Conservation (phyloP, 129 eudicot genomes). For the Helianthus tuberosus region DNA sequence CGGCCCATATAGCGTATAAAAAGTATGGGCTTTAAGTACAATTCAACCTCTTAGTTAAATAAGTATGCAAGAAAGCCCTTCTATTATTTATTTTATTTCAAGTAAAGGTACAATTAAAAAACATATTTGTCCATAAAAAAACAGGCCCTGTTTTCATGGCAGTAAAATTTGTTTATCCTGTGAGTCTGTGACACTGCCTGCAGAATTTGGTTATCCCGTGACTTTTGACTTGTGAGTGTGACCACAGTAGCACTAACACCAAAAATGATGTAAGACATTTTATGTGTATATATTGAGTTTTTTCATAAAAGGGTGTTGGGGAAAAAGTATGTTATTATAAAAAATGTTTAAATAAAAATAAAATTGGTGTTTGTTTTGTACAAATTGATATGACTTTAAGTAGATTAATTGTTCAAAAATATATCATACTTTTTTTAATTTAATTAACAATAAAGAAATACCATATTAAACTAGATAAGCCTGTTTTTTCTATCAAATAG, state of each 20-base stretch:
- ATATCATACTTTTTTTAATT: too few species aligned
- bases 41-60: slow-evolving; percentile 9
- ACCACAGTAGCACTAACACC: slow-evolving; percentile 40
- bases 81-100: background rate
- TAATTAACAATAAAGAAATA: too few species aligned
- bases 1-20: slow-evolving; percentile 9
- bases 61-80: slow-evolving; percentile 15
- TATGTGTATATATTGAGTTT: too few species aligned
- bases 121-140: background rate
- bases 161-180: slow-evolving; percentile 23
- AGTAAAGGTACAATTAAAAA: too few species aligned
- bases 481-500: too few species aligned
- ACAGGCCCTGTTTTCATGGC: slow-evolving; percentile 32
- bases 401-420: too few species aligned
- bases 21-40: slow-evolving; percentile 34
- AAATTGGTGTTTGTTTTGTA: too few species aligned
- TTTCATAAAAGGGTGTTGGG: too few species aligned
- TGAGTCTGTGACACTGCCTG: background rate
- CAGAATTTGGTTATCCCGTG: slow-evolving; percentile 36
- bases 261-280: slow-evolving; percentile 13
- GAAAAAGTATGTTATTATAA: too few species aligned
- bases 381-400: too few species aligned
- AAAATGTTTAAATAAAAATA: too few species aligned
- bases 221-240: slow-evolving; percentile 30
- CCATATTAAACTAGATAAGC: too few species aligned